Evolutionary conservation across 2,329 filamentous ascomycete species (phyloP).

Genomic region (Aspergillus aculeatus): DNA sequence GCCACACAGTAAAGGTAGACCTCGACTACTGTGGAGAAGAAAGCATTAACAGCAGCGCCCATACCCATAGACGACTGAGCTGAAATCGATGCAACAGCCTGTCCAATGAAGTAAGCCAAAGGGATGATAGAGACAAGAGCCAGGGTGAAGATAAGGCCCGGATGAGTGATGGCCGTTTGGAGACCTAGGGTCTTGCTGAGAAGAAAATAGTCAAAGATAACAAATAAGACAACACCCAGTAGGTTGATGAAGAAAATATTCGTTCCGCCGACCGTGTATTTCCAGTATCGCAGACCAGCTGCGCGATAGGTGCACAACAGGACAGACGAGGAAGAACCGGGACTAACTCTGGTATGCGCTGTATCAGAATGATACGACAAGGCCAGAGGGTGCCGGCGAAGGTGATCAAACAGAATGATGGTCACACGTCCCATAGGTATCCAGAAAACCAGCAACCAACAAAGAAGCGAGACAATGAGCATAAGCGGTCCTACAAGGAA

Average conservation of each 20-base stretch:
- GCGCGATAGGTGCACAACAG: conserved; percentile 95
- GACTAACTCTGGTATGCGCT: conserved; percentile 67
- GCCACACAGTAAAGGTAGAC: conserved; percentile 97
- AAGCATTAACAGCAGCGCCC: conserved; percentile 94
- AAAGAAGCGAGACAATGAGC: conserved; percentile 80
- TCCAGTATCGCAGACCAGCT: conserved; percentile 95
- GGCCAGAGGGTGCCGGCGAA: conserved; percentile 87
- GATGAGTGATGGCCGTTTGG: conserved; percentile 71
- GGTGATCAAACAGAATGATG: conserved; percentile 82
- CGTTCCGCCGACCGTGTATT: conserved; percentile 96
- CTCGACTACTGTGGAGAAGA: conserved; percentile 96
- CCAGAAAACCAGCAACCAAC: conserved; percentile 96
- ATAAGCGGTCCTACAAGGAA: conserved; percentile 83
- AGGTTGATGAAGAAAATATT: conserved; percentile 99
- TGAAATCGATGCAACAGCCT: conserved; percentile 96
- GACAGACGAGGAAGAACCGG: conserved; percentile 77
- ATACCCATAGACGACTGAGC: conserved; percentile 98
- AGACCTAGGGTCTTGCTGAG: conserved; percentile 68
- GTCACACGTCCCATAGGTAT: conserved; percentile 99
- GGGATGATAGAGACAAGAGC: conserved; percentile 91
- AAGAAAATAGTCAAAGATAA: conserved; percentile 88
- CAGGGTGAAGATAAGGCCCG: conserved; percentile 80
- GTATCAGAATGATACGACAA: conserved; percentile 89
- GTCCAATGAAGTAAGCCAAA: conserved; percentile 95
- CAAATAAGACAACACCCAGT: conserved; percentile 87